Evolutionary conservation across 495 filamentous ascomycete genomes (phyloP), one percentile per base, ranked within the genome.

Genomic region (Daldinia concentrica): DNA sequence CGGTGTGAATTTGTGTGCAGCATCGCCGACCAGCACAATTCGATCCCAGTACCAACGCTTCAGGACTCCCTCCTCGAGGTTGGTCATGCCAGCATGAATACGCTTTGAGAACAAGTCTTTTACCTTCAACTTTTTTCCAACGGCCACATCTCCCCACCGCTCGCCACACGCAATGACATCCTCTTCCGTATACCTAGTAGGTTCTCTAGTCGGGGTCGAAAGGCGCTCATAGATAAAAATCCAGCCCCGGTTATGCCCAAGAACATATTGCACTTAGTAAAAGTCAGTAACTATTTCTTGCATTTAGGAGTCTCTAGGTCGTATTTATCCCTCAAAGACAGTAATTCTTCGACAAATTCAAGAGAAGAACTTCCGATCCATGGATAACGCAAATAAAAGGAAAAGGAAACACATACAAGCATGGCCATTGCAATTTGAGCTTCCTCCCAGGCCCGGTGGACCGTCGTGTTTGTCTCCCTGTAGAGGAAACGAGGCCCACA

Each of bases 1-100:
- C 7, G 75, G 76, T 4, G 77, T 78, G 60, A 82, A 79, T 66
- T 84, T 84, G 66, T 82, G 81, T 36, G 75, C 79, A 0, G 81
- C 75, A 64, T 84, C 84, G 15, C 84, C 83, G 0, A 79, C 65
- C 51, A 82, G 78, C 0, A 81, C 77, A 2, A 81, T 75, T 17
- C 82, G 75, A 12, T 69, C 72, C 54, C 78, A 78, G 45, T 63
- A 66, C 78, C 80, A 83, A 39, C 72, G 61, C 17, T 79, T 62
- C 50, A 81, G 65, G 14, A 81, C 57, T 7, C 78, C 82, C 61
- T 86, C 82, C 58, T 83, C 78, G 0, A 85, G 56, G 30, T 71
- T 62, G 6, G 67, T 43, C 59, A 75, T 62, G 51, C 66, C 62
- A 30, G 58, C 62, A 37, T 57, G 50, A 43, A 66, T 58, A 19